These are phyloP conservation scores for Maudiozyma bulderi DNA, from an alignment of 805 yeast genomes.

Conservation along the genomic window DNA sequence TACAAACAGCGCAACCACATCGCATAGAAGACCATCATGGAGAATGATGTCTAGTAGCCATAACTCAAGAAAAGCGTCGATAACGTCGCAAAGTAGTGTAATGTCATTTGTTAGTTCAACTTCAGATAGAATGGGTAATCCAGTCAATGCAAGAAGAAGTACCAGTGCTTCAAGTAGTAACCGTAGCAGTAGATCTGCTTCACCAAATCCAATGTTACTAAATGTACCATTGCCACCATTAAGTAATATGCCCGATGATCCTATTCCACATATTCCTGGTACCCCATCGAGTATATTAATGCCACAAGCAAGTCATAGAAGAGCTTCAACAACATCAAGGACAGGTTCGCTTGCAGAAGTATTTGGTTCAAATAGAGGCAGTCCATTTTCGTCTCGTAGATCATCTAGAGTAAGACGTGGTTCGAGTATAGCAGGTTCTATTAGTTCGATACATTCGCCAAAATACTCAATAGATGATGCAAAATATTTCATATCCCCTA, in stretches of 20 bases:
- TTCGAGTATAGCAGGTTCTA: slow-evolving; percentile 10
- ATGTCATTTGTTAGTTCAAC: slow-evolving; percentile 26
- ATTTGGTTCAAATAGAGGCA: slow-evolving; percentile 12
- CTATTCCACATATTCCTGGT: slow-evolving; percentile 40
- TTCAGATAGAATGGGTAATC: slow-evolving; percentile 25
- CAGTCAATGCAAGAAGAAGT: slow-evolving; percentile 21
- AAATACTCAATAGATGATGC: not conserved
- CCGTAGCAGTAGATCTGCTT: slow-evolving; percentile 5
- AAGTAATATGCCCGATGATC: slow-evolving; percentile 46
- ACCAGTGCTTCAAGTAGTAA: slow-evolving; percentile 19
- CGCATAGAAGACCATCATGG: slow-evolving; percentile 6
- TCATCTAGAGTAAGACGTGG: slow-evolving; percentile 11
- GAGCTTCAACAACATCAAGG: slow-evolving; percentile 1
- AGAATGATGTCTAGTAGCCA: slow-evolving; percentile 9
- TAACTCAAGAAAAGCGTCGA: slow-evolving; percentile 32
- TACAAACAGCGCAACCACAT: not conserved
- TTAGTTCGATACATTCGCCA: slow-evolving; percentile 1
- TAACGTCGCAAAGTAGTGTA: slow-evolving; percentile 27
- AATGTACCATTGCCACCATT: slow-evolving; percentile 42
- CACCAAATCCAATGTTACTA: slow-evolving; percentile 21
- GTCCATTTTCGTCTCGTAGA: slow-evolving; percentile 23
- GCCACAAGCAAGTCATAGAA: not conserved
- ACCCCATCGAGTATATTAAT: not conserved
- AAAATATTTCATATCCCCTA: not conserved
- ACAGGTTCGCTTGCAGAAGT: slow-evolving; percentile 9